Evolutionary conservation across 1,284 basidiomycete genomes (phyloP).

Genomic region (Fomitiporia mediterranea): DNA sequence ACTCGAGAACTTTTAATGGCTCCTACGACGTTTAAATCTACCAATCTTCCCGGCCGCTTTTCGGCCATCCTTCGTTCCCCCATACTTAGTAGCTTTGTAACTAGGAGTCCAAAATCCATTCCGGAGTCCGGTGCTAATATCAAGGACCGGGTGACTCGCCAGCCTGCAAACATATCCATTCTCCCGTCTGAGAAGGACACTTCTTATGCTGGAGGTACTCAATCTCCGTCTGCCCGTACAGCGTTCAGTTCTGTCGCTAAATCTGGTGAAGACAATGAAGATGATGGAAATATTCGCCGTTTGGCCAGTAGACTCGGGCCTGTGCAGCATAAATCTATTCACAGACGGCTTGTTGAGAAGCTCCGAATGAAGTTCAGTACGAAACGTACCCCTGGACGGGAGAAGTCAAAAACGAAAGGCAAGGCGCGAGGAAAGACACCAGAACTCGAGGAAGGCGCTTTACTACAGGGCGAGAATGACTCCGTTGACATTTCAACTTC

Average conservation of each 20-base stretch:
- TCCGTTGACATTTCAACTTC: background rate
- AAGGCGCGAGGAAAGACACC: slow-evolving; percentile 8
- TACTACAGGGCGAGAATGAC: slow-evolving; percentile 2
- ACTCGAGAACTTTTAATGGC: background rate
- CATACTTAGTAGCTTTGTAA: background rate
- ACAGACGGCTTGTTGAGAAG: slow-evolving; percentile 13
- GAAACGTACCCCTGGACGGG: background rate
- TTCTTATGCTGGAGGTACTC: background rate
- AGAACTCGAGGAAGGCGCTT: slow-evolving; percentile 17
- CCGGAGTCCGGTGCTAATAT: background rate
- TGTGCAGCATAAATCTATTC: slow-evolving; percentile 11
- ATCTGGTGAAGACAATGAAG: slow-evolving; percentile 18
- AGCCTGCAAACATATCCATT: background rate
- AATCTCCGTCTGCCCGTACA: slow-evolving; percentile 15
- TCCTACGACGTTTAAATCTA: background rate
- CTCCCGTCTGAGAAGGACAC: background rate
- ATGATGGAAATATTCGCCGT: slow-evolving; percentile 12
- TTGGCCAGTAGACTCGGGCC: background rate
- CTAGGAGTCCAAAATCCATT: background rate
- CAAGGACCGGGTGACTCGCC: background rate
- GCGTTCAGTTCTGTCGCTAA: slow-evolving; percentile 13
- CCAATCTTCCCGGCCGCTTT: background rate
- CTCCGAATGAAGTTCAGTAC: slow-evolving; percentile 2
- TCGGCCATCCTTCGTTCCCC: slow-evolving; percentile 9
- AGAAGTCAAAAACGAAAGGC: background rate